Evolutionary conservation across 495 filamentous ascomycete species (phyloP), one percentile per base, ranked within the genome.

Genomic region (Talaromyces ruber): DNA sequence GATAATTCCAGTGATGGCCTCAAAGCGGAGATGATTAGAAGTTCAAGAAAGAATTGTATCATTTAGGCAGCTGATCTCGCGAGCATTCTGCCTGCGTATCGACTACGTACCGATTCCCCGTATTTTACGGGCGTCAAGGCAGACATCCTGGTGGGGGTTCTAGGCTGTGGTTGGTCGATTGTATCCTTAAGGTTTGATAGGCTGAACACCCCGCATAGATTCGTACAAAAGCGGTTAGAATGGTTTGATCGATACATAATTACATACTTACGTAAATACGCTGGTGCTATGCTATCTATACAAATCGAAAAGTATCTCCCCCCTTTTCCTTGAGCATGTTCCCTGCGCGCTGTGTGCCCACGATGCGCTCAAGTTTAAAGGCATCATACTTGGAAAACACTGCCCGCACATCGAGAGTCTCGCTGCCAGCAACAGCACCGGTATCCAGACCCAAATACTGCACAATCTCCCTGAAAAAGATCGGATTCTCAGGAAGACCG

Each of bases 351-450:
- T 84, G 78, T 2, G 82, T 87, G 8, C 94, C 95, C 2, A 93
- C 93, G 28, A 98, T 80, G 64, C 94, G 82, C 79, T 98, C 94
- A 64, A 98, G 74, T 78, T 88, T 92, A 73, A 97, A 71, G 22
- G 82, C 79, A 80, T 98, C 94, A 80, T 92, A 95, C 75, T 82
- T 89, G 2, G 91, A 94, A 71, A 97, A 98, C 60, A 94, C 66
- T 5, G 81, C 85, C 62, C 88, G 81, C 14, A 91, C 87, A 45
- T 76, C 83, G 63, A 69, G 71, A 1, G 67, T 74, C 53, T 69
- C 77, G 66, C 67, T 64, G 51, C 62, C 76, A 32, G 68, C 70
- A 68, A 26, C 8, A 30, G 32, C 60, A 21, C 26, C 45, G 14
- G 75, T 72, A 63, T 79, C 77, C 55, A 75, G 62, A 3, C 64